Evolutionary conservation across 306 rosid genomes (phyloP).

Genomic region (Begonia peltatifolia): DNA sequence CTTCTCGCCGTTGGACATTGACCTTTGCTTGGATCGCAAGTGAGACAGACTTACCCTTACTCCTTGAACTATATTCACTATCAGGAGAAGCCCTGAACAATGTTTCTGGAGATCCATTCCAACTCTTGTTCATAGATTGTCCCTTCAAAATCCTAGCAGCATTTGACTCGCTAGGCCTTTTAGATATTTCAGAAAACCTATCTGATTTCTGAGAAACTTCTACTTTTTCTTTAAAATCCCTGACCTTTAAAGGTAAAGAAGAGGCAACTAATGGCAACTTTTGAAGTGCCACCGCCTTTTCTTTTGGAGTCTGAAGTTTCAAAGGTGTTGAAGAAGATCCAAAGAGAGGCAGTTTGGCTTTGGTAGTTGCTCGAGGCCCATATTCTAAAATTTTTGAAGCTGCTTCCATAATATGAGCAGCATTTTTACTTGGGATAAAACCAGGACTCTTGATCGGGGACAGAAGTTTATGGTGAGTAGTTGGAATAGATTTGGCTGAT

Average conservation of each 20-base stretch:
- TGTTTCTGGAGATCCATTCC: conserved; percentile 66
- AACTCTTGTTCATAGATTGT: conserved; percentile 74
- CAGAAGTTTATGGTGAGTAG: conserved; percentile 82
- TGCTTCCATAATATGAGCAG: conserved; percentile 93
- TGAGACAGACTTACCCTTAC: conserved; percentile 66
- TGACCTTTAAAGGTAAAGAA: conserved; percentile 33
- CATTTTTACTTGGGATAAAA: conserved; percentile 59
- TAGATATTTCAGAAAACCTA: conserved; percentile 39
- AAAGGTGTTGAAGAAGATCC: conserved; percentile 49
- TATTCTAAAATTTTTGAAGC: conserved; percentile 84
- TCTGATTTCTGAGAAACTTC: conserved; percentile 37
- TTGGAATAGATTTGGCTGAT: conserved; percentile 80
- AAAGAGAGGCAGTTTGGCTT: conserved; percentile 31
- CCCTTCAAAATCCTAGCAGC: conserved; percentile 72
- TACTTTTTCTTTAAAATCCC: conserved; percentile 44
- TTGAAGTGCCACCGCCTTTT: conserved; percentile 55
- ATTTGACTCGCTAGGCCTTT: conserved; percentile 51
- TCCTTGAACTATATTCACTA: conserved; percentile 27
- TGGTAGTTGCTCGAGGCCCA: conserved; percentile 39
- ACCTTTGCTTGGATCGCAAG: conserved; percentile 98
- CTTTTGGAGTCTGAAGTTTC: conserved; percentile 67
- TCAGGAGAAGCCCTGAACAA: conserved; percentile 27
- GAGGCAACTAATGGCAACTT: conserved; percentile 40
- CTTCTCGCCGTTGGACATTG: conserved; percentile 86
- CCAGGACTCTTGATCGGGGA: conserved; percentile 82